Evolutionary conservation across 495 filamentous ascomycete species (phyloP), one percentile per base, ranked within the genome.

Genomic region (Hyphodiscus hymeniophilus): DNA sequence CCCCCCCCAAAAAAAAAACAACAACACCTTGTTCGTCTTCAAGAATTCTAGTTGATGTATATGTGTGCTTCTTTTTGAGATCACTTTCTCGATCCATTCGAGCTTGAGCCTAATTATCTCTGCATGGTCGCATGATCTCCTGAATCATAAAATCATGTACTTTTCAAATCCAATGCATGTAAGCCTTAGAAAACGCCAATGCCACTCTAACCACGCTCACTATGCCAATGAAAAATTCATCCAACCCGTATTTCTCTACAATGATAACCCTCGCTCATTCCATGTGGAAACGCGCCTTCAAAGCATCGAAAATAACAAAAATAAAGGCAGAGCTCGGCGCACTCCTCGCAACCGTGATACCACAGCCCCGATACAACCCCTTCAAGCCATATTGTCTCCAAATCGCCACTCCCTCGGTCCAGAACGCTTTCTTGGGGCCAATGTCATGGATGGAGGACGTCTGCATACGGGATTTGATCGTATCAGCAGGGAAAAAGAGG

Each of bases 251-350:
- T n/a, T n/a, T n/a, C n/a, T n/a, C n/a, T n/a, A n/a, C n/a, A n/a
- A n/a, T n/a, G n/a, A n/a, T n/a, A n/a, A n/a, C 26, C 26, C 26
- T 10, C 4, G 26, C 10, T 10, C 10, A 28, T 10, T 28, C 26
- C 26, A 28, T 10, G 10, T 28, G 26, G 10, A 28, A 28, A 4
- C 26, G 26, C 43, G 68, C 74, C 63, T 83, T 85, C 66, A 97
- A 67, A 33, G 78, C 80, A 68, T 96, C 90, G 63, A 87, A 96
- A 26, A 96, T 75, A 32, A 89, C 83, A 60, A 98, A 99, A 47
- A 99, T 99, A 57, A 97, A 85, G 30, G 91, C 94, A n/a, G 87
- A 94, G 60, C 89, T 94, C 0, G 92, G 92, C 21, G 88, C 89
- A 17, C 87, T 82, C 44, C 92, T 76, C 23, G 77, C 69, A 34